These are phyloP conservation scores for Plantago coronopus DNA, from an alignment of 305 asterid species.

Conservation along the genomic window DNA sequence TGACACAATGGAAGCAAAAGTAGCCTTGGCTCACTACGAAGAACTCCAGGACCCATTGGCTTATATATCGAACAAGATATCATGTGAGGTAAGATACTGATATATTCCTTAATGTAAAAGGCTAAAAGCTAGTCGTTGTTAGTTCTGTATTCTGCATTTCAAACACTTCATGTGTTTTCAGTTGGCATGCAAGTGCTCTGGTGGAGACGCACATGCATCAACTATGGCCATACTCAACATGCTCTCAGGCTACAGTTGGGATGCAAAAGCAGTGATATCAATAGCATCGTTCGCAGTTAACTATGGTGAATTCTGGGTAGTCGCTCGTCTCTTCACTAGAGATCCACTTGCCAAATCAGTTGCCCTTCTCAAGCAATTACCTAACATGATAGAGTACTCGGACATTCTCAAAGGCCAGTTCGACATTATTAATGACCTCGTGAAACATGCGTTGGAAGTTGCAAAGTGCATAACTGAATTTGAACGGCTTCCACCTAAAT, in stretches of 20 bases:
- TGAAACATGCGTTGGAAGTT: conserved; percentile 53
- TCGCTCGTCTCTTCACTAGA: conserved; percentile 41
- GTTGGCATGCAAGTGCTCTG: conserved; percentile 67
- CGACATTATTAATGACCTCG: conserved; percentile 47
- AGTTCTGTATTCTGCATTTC: neutral
- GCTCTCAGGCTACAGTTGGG: conserved; percentile 71
- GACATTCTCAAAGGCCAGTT: conserved; percentile 45
- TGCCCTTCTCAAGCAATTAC: conserved; percentile 54
- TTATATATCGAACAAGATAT: conserved; percentile 49
- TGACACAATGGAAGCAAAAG: conserved; percentile 36
- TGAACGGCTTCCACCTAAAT: conserved; percentile 50
- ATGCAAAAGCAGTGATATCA: conserved; percentile 66
- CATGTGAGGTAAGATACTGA: conserved; percentile 59
- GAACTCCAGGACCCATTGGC: conserved; percentile 44
- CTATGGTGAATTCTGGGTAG: conserved; percentile 84
- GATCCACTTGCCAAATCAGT: conserved; percentile 71
- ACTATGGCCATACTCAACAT: conserved; percentile 51
- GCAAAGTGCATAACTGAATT: conserved; percentile 54
- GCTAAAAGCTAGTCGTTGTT: neutral
- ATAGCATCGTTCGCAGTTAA: conserved; percentile 55
- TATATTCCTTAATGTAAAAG: neutral
- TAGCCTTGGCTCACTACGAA: conserved; percentile 36
- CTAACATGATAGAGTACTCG: conserved; percentile 48
- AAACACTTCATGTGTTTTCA: conserved; percentile 22
- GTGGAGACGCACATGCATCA: conserved; percentile 52